Percentiles rank a stretch among this genome's conserved stretches.
phyloP scores from a whole-genome alignment of 352 stramenopile genomes.

The Phytopythium boreale region DNA sequence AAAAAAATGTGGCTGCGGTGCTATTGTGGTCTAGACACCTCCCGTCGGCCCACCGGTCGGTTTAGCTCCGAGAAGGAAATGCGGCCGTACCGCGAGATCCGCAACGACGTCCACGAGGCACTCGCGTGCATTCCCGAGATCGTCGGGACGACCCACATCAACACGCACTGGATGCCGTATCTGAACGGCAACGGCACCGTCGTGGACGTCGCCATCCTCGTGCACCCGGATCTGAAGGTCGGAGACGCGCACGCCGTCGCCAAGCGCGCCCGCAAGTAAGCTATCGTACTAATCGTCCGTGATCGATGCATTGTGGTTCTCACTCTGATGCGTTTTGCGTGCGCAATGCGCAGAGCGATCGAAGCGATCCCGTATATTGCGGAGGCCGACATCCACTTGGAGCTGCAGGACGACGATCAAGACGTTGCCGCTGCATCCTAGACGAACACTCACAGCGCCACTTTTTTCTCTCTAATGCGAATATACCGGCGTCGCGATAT shows the following conservation, averaged over 20 bases:
- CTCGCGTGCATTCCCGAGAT: slow-evolving; percentile 69
- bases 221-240: slow-evolving; percentile 75
- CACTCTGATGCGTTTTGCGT: not conserved
- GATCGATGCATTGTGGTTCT: not conserved
- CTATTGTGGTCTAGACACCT: not conserved
- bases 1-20: not conserved
- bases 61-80: slow-evolving; percentile 42
- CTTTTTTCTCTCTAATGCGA: not conserved
- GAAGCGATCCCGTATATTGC: slow-evolving; percentile 76
- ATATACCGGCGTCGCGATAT: not conserved
- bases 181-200: slow-evolving; percentile 57
- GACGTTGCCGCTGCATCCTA: slow-evolving; percentile 11
- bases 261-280: slow-evolving; percentile 68
- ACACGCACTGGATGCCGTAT: slow-evolving; percentile 76
- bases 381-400: slow-evolving; percentile 81
- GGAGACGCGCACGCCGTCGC: slow-evolving; percentile 66
- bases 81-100: slow-evolving; percentile 76
- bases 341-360: slow-evolving; percentile 44
- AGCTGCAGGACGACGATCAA: slow-evolving; percentile 60
- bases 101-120: slow-evolving; percentile 57
- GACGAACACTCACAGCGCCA: not conserved
- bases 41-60: not conserved
- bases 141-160: slow-evolving; percentile 71
- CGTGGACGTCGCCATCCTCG: slow-evolving; percentile 77
- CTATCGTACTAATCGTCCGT: not conserved